These are phyloP conservation scores for Leishmania tropica DNA, from an alignment of 208 protist genomes.

Conservation along the genomic window DNA sequence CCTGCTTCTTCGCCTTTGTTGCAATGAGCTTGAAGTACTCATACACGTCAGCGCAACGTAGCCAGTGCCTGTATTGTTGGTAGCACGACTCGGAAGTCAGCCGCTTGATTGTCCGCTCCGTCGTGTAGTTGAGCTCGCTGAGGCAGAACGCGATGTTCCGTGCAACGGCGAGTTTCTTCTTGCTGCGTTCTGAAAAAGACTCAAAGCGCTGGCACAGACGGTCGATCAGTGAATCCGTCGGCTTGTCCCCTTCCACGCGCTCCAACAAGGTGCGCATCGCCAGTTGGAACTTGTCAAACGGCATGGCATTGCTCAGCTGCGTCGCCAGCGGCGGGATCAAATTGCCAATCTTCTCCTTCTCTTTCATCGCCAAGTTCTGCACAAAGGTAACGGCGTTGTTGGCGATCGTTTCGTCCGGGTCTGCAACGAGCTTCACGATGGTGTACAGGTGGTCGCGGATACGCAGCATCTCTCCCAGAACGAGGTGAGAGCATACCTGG, in stretches of 20 bases:
- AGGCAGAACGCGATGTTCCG: slow-evolving; percentile 89
- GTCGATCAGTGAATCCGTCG: slow-evolving; percentile 89
- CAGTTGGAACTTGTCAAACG: slow-evolving; percentile 82
- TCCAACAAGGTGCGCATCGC: slow-evolving; percentile 85
- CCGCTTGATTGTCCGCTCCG: slow-evolving; percentile 74
- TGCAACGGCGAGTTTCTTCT: slow-evolving; percentile 67
- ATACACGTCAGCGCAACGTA: slow-evolving; percentile 72
- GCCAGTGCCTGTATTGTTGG: slow-evolving; percentile 89
- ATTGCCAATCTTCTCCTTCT: slow-evolving; percentile 90
- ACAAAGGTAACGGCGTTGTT: slow-evolving; percentile 89
- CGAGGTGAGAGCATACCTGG: slow-evolving; percentile 91
- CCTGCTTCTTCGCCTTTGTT: slow-evolving; percentile 69
- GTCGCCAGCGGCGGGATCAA: slow-evolving; percentile 85
- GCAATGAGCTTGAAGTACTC: slow-evolving; percentile 85
- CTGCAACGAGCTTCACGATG: slow-evolving; percentile 88
- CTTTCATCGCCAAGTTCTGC: slow-evolving; percentile 87
- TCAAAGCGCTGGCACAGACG: slow-evolving; percentile 87
- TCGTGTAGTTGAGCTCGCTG: slow-evolving; percentile 80
- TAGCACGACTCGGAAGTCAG: slow-evolving; percentile 88
- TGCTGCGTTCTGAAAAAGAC: slow-evolving; percentile 75
- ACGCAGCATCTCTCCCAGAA: slow-evolving; percentile 91
- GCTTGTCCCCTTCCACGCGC: slow-evolving; percentile 89
- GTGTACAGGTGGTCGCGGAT: slow-evolving; percentile 87
- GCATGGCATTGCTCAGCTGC: slow-evolving; percentile 80
- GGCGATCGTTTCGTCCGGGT: slow-evolving; percentile 84